These are phyloP conservation scores for Rhodotorula mucilaginosa DNA, from an alignment of 1,284 basidiomycete species.

Conservation along the genomic window DNA sequence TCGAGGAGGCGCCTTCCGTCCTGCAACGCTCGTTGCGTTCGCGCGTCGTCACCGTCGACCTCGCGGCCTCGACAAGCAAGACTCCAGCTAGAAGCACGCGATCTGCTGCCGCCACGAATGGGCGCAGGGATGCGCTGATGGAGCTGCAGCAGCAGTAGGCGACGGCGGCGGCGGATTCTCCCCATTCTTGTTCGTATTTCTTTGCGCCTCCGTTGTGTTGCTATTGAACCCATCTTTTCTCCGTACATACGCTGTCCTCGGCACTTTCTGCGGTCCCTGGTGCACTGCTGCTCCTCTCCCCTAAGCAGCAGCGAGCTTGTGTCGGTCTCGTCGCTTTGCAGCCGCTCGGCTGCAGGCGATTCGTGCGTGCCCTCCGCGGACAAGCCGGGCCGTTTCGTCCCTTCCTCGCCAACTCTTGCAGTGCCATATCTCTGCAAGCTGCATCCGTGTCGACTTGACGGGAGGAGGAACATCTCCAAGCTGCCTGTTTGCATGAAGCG, in stretches of 20 bases:
- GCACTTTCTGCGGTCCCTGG: background rate
- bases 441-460: too few relatives aligned
- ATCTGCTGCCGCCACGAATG: background rate
- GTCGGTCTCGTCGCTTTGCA: too few relatives aligned
- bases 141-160: constrained; percentile 17
- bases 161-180: too few relatives aligned
- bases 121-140: constrained; percentile 19
- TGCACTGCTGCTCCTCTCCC: too few relatives aligned
- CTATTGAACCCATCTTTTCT: background rate
- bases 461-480: background rate
- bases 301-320: too few relatives aligned
- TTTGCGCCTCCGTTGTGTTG: background rate
- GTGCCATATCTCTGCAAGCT: too few relatives aligned
- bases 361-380: too few relatives aligned
- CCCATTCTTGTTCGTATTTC: background rate
- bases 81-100: constrained; percentile 6
- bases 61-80: constrained; percentile 3
- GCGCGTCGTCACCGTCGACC: constrained; percentile 18
- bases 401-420: too few relatives aligned
- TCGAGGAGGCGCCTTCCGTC: constrained; percentile 4
- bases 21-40: constrained; percentile 19
- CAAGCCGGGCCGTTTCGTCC: too few relatives aligned
- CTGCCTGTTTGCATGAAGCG: background rate
- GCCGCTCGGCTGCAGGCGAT: too few relatives aligned
- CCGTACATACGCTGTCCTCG: background rate